A percentile compares a stretch with the other conserved stretches of the same genome.
Conservation (phyloP, 2,329 filamentous ascomycete species). For the Neopestalotiopsis sp. region DNA sequence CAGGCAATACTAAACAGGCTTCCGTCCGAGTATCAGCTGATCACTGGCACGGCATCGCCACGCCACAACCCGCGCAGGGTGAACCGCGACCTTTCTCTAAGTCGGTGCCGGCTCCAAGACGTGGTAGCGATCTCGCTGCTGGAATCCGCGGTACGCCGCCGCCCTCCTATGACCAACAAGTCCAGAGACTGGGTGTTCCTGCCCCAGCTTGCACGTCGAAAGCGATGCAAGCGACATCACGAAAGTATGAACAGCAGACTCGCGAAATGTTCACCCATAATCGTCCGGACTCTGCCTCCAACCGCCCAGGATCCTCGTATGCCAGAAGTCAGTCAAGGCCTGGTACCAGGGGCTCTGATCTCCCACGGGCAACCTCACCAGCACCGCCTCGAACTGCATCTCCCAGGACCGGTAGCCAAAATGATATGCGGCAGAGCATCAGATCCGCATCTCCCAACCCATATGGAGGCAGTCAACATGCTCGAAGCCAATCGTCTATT, state of each 20-base stretch:
- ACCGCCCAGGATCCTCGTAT: slow-evolving; percentile 20
- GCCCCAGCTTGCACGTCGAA: slow-evolving; percentile 90
- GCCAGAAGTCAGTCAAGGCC: slow-evolving; percentile 57
- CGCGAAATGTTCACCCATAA: slow-evolving; percentile 73
- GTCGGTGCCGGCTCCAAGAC: slow-evolving; percentile 44
- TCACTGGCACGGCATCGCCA: slow-evolving; percentile 90
- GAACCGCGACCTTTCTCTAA: slow-evolving; percentile 47
- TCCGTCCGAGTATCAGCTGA: slow-evolving; percentile 91
- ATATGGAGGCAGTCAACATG: slow-evolving; percentile 50
- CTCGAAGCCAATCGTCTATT: slow-evolving; percentile 40
- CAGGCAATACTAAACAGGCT: slow-evolving; percentile 73
- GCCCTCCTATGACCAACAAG: slow-evolving; percentile 81
- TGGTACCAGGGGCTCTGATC: slow-evolving; percentile 63
- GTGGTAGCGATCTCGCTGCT: slow-evolving; percentile 52
- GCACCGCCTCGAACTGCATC: slow-evolving; percentile 68
- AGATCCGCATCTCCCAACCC: slow-evolving; percentile 69
- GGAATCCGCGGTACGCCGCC: slow-evolving; percentile 79
- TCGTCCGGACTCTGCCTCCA: slow-evolving; percentile 38
- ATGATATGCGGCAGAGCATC: slow-evolving; percentile 48
- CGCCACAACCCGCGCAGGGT: slow-evolving; percentile 67
- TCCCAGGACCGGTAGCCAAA: slow-evolving; percentile 63
- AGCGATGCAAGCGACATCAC: slow-evolving; percentile 94
- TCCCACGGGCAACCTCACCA: slow-evolving; percentile 70
- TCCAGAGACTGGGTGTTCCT: slow-evolving; percentile 84
- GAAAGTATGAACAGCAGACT: slow-evolving; percentile 85